phyloP scores from a whole-genome alignment of 176 grass and related monocot species.

The Ampelocalamus luodianensis region DNA sequence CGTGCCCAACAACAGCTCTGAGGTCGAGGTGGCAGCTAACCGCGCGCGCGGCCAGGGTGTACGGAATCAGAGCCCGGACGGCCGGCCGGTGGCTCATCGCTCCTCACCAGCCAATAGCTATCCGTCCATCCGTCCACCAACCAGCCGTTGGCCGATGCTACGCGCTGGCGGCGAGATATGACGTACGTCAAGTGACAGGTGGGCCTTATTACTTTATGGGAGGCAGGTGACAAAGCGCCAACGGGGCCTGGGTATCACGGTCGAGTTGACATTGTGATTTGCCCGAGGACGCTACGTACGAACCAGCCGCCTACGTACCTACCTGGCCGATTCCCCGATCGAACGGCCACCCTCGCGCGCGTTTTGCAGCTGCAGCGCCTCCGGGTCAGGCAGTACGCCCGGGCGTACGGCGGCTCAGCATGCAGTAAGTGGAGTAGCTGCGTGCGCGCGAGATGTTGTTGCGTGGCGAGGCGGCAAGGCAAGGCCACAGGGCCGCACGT shows the following conservation, averaged over 20 bases:
- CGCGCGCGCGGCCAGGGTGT: not conserved
- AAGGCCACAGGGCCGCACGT: not conserved
- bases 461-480: constrained; percentile 26
- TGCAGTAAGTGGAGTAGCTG: not conserved
- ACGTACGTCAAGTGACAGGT: not conserved
- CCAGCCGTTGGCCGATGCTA: not conserved
- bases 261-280: not conserved
- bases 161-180: not conserved
- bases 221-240: not conserved
- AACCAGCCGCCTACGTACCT: not conserved
- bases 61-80: constrained; percentile 18
- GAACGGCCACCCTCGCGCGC: not conserved
- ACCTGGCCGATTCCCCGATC: not conserved
- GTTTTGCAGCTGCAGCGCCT: not conserved
- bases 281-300: not conserved
- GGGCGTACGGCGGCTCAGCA: not conserved
- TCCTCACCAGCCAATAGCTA: not conserved
- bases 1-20: not conserved
- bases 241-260: not conserved
- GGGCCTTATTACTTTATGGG: not conserved
- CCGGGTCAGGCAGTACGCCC: not conserved
- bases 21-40: not conserved
- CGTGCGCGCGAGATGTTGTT: not conserved
- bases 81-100: not conserved
- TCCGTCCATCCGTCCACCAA: not conserved